Conservation (phyloP, 257 asterid genomes). For the Nicotiana sylvestris region DNA sequence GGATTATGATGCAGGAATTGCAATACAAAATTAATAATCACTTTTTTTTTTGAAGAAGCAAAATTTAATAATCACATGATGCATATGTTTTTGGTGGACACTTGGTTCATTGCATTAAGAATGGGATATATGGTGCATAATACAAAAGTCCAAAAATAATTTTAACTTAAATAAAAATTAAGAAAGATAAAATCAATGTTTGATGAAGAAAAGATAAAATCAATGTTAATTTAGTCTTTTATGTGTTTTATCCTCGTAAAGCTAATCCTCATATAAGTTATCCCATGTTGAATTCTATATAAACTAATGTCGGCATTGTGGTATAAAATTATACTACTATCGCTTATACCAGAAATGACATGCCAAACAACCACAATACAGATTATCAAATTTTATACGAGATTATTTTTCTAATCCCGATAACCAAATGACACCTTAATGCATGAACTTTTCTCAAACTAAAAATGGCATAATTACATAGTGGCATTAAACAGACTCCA, state of each 20-base stretch:
- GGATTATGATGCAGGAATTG: neutral
- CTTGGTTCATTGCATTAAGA: conserved; percentile 3
- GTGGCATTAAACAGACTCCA: neutral
- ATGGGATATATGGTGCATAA: neutral
- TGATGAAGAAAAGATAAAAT: neutral
- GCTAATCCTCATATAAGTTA: neutral
- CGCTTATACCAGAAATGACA: neutral
- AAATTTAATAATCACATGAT: neutral
- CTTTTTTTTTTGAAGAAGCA: no score
- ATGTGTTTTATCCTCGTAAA: neutral
- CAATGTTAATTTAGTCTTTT: neutral
- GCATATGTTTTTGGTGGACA: neutral
- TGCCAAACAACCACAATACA: neutral
- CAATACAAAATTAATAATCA: neutral
- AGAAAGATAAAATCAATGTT: neutral
- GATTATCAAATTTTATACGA: neutral
- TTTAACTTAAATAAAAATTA: neutral
- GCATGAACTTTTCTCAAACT: conserved; percentile 2
- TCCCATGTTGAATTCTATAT: neutral
- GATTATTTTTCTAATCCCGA: neutral
- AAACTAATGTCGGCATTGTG: neutral
- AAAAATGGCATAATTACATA: neutral
- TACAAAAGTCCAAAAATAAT: neutral
- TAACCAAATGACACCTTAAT: neutral
- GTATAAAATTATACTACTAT: neutral